Percentiles rank a stretch among this genome's conserved stretches.
Conservation (phyloP, 1,284 basidiomycete genomes). For the Rugosomyces carneus region DNA sequence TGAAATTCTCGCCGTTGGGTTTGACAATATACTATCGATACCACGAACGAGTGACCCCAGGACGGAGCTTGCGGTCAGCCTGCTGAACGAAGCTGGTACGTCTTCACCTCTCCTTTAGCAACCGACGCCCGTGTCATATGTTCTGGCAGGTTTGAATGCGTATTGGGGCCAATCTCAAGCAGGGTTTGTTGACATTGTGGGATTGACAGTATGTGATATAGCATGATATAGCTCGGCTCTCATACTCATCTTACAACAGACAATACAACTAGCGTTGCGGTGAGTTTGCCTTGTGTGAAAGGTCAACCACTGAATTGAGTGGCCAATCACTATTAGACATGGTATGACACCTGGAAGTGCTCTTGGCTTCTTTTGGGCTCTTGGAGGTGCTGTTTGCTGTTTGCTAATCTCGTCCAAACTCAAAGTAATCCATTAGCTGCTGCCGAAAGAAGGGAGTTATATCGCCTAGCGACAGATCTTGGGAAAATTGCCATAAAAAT, state of each 20-base stretch:
- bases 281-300: slow-evolving; percentile 19
- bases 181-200: slow-evolving; percentile 56
- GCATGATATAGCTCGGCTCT: neutral
- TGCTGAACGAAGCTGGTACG: slow-evolving; percentile 63
- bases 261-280: slow-evolving; percentile 59
- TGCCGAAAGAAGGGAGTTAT: slow-evolving; percentile 53
- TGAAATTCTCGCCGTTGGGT: slow-evolving; percentile 61
- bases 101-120: neutral
- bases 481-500: slow-evolving; percentile 61
- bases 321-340: slow-evolving; percentile 30
- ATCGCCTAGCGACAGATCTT: slow-evolving; percentile 60
- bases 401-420: neutral
- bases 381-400: slow-evolving; percentile 42
- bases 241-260: slow-evolving; percentile 29
- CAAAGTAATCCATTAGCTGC: slow-evolving; percentile 32
- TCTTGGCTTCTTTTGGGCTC: slow-evolving; percentile 65
- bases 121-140: neutral
- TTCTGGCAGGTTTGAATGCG: slow-evolving; percentile 47
- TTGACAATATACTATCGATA: slow-evolving; percentile 57
- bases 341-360: slow-evolving; percentile 64
- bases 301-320: neutral
- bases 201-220: slow-evolving; percentile 46
- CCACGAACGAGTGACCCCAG: slow-evolving; percentile 52
- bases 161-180: slow-evolving; percentile 58
- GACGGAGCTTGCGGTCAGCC: slow-evolving; percentile 53